Base-by-base conservation (phyloP, 805 yeast species). In the Candida schatavii region DNA sequence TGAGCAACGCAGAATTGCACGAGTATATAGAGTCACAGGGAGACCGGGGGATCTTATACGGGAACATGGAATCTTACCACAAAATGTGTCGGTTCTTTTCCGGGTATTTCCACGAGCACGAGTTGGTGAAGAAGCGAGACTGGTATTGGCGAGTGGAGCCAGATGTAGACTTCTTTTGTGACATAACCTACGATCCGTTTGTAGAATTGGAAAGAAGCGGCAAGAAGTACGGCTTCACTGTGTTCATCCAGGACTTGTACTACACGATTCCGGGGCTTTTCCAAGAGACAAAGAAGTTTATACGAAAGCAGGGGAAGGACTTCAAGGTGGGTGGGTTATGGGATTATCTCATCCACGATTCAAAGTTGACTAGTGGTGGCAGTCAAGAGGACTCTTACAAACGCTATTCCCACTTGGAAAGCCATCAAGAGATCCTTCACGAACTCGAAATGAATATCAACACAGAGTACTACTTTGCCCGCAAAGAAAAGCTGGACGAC, bases 101-200 rank as follows among this genome's bases (percentile, higher is more conserved):
- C 0, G 96, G 96, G 1, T 71, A 72, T 43, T 91, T 91, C 56
- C 88, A 78, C 65, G 78, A 82, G 45, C 97, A 91, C 60, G 85
- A 85, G 4, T 57, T 87, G 47, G 83, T 91, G 33, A 62, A 63
- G 39, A 74, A 80, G 45, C 74, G 80, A 42, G 88, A 89, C 46
- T 91, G 96, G 95, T 91, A 89, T 64, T 90, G 97, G 97, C 74
- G 98, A 42, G 88, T 93, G 10, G 99, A 93, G 61, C 98, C 98
- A 3, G 85, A 85, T 49, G 93, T 91, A 31, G 83, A 86, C 49
- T 88, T 88, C 57, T 88, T 74, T 59, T 91, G 99, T 64, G 97
- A 91, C 60, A 62, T 89, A 41, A 84, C 96, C 0, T 88, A 90
- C 63, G 98, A 91, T 63, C 96, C 97, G 11, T 93, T 91, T 56